Evolutionary conservation across 1,284 basidiomycete genomes (phyloP).

Genomic region (Schizophyllum commune): DNA sequence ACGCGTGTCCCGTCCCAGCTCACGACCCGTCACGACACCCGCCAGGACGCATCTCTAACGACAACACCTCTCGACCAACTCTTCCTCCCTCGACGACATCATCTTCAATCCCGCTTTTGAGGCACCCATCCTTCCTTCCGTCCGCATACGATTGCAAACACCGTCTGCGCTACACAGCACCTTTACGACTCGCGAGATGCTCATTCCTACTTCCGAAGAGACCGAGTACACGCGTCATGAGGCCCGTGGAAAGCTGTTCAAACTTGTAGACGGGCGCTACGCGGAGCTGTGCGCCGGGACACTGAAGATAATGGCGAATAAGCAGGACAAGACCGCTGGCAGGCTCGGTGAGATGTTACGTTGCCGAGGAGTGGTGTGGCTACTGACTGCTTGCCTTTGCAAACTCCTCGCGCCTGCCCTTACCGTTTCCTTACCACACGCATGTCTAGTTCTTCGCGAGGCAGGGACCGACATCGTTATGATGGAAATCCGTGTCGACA

Average conservation of each 20-base stretch:
- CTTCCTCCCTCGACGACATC: too few relatives aligned
- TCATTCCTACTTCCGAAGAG: conserved; percentile 47
- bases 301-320: not conserved
- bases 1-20: too few relatives aligned
- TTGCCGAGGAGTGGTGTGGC: not conserved
- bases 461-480: not conserved
- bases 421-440: not conserved
- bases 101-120: too few relatives aligned
- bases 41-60: too few relatives aligned
- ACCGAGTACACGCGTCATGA: conserved; percentile 83
- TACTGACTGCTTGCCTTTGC: too few relatives aligned
- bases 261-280: conserved; percentile 32
- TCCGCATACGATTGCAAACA: too few relatives aligned
- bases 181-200: not conserved
- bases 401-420: not conserved
- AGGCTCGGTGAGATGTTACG: not conserved
- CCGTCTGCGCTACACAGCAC: not conserved
- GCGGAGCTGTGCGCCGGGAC: not conserved
- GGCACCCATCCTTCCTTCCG: too few relatives aligned
- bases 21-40: too few relatives aligned
- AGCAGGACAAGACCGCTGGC: not conserved
- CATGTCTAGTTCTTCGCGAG: not conserved
- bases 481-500: not conserved
- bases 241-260: conserved; percentile 80
- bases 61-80: too few relatives aligned